These are phyloP conservation scores for Colletotrichum phormii DNA, from an alignment of 2,329 filamentous ascomycete species.

Conservation along the genomic window DNA sequence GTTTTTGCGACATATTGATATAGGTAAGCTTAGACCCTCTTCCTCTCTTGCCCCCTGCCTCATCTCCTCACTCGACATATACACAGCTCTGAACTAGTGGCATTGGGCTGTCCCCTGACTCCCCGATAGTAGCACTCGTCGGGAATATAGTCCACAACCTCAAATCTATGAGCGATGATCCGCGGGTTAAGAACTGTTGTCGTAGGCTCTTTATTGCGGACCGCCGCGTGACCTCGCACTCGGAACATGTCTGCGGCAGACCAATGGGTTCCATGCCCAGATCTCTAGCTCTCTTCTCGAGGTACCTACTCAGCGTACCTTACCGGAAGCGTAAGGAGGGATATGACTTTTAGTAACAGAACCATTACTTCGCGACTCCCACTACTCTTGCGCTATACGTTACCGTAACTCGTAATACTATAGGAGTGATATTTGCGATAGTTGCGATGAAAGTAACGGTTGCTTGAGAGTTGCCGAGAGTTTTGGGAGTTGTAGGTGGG, in stretches of 20 bases:
- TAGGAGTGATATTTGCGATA: too few relatives aligned
- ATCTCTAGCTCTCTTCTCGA: not conserved
- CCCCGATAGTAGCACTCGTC: not conserved
- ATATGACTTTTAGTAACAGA: too few relatives aligned
- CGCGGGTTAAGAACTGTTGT: not conserved
- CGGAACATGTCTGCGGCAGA: not conserved
- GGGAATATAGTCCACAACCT: not conserved
- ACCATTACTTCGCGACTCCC: too few relatives aligned
- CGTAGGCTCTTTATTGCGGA: conserved; percentile 10
- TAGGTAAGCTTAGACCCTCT: not conserved
- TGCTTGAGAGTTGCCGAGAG: too few relatives aligned
- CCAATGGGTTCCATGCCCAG: not conserved
- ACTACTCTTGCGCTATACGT: too few relatives aligned
- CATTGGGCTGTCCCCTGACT: not conserved
- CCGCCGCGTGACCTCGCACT: conserved; percentile 7
- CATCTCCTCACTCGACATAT: conserved; percentile 18
- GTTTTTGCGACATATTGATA: too few relatives aligned
- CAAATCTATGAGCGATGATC: not conserved
- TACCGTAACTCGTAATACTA: too few relatives aligned
- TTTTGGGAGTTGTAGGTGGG: too few relatives aligned
- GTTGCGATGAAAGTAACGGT: too few relatives aligned
- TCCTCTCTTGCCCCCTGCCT: not conserved
- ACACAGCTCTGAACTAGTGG: conserved; percentile 4
- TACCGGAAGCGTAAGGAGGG: too few relatives aligned
- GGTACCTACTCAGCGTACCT: not conserved